Evolutionary conservation across 768 basidiomycete genomes (phyloP), one percentile per base, ranked within the genome.

Genomic region (Tephrocybe rancida): DNA sequence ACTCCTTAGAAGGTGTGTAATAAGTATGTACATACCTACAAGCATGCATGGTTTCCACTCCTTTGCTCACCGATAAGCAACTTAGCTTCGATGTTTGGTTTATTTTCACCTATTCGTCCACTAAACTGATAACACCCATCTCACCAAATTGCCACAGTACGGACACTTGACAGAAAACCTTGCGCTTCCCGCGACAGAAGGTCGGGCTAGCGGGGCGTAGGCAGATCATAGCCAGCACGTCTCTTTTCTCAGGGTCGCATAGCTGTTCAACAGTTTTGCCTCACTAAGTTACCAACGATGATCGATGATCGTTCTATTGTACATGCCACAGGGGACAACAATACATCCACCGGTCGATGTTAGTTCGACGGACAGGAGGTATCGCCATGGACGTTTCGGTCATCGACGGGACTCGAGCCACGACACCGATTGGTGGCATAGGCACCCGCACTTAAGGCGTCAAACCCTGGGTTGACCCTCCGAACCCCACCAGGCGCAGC

Each of bases 1-100:
- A 56, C 49, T 56, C 52, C 50, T n/a, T 64, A 66, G 61, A 66
- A 47, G 45, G 54, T 60, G 34, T 60, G 53, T 55, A 55, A 47
- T 45, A n/a, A n/a, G n/a, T n/a, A 57, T 55, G 35, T 59, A 53
- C 48, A 51, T 60, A 60, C 50, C 27, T 18, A 48, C 30, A 37
- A 44, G 44, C 19, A 39, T 56, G 44, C 48, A 61, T 56, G 52
- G 18, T 50, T 55, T 21, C 41, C 32, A 22, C 41, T 34, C 22
- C 22, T 22, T 27, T 42, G 26, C 35, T 19, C 24, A n/a, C n/a
- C n/a, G n/a, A n/a, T n/a, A 34, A 14, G 21, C n/a, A 25, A 32
- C 37, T 27, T 30, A 50, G 16, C 49, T 27, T 37, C 7, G 14
- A 37, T n/a, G n/a, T n/a, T n/a, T n/a, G n/a, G n/a, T n/a, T n/a